Conservation (phyloP, 2,329 filamentous ascomycete species). For the Lasiodiplodia sp. region DNA sequence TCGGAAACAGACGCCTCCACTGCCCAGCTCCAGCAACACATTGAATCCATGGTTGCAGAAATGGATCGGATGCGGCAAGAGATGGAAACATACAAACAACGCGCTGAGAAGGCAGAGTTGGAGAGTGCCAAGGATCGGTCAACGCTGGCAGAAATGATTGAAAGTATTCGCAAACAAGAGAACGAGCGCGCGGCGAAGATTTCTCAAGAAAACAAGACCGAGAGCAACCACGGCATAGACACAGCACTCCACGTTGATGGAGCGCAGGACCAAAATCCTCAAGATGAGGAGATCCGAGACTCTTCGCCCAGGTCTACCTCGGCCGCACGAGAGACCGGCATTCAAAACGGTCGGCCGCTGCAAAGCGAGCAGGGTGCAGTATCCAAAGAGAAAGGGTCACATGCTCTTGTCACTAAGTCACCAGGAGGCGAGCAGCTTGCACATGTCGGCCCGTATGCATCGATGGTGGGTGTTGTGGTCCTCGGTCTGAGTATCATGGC, state of each 20-base stretch:
- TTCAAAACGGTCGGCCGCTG: constrained; percentile 43
- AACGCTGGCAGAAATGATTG: constrained; percentile 85
- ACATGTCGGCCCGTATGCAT: constrained; percentile 48
- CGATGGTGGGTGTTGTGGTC: constrained; percentile 49
- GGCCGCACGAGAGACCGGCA: constrained; percentile 25
- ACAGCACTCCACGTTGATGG: constrained; percentile 34
- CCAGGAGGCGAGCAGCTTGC: constrained; percentile 36
- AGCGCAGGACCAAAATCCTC: constrained; percentile 31
- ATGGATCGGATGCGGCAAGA: constrained; percentile 83
- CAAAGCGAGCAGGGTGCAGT: constrained; percentile 36
- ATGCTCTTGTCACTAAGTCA: constrained; percentile 39
- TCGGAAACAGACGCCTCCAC: constrained; percentile 48
- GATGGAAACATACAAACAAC: constrained; percentile 77
- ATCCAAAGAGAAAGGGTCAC: constrained; percentile 37
- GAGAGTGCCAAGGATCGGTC: constrained; percentile 76
- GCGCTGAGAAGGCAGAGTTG: constrained; percentile 80
- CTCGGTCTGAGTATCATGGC: constrained; percentile 51
- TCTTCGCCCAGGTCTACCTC: not conserved
- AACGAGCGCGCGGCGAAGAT: constrained; percentile 59
- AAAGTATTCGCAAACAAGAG: constrained; percentile 76
- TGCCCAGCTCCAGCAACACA: constrained; percentile 68
- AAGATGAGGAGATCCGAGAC: constrained; percentile 25
- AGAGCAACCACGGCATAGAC: constrained; percentile 33
- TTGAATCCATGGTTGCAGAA: constrained; percentile 79
- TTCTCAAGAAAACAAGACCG: constrained; percentile 41